phyloP scores from a whole-genome alignment of 2,329 filamentous ascomycete species.

The Botryotinia narcissicola region DNA sequence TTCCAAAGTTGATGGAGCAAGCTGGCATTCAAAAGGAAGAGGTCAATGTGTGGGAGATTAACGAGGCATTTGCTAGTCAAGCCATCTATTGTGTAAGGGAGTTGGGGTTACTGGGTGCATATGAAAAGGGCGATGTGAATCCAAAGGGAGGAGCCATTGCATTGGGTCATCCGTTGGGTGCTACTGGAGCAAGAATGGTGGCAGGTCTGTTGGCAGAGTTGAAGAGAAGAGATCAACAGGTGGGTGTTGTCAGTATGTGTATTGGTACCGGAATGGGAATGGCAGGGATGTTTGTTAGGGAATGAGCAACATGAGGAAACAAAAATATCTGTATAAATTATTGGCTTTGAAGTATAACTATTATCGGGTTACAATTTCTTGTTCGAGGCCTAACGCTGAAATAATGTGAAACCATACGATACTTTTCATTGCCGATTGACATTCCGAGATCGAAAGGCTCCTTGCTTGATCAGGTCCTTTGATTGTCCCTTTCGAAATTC shows the following conservation, averaged over 20 bases:
- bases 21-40: conserved; percentile 66
- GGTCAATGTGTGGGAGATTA: conserved; percentile 87
- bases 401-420: not conserved
- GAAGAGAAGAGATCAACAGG: conserved; percentile 63
- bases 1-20: conserved; percentile 73
- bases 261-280: conserved; percentile 80
- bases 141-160: conserved; percentile 92
- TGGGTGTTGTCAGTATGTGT: conserved; percentile 91
- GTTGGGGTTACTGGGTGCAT: conserved; percentile 62
- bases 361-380: not conserved
- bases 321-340: too few species aligned
- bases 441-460: not conserved
- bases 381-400: not conserved
- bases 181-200: conserved; percentile 80
- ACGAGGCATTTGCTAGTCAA: conserved; percentile 74
- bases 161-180: conserved; percentile 87
- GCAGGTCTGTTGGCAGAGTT: conserved; percentile 63
- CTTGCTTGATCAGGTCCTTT: not conserved
- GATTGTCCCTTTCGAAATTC: not conserved
- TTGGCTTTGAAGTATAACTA: not conserved
- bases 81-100: conserved; percentile 68
- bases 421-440: not conserved
- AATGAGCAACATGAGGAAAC: conserved; percentile 44
- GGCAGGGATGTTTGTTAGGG: conserved; percentile 64
- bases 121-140: conserved; percentile 71